Evolutionary conservation across 75 land plant species (phyloP), one percentile per base, ranked within the genome.

Genomic region (Pinus taeda): DNA sequence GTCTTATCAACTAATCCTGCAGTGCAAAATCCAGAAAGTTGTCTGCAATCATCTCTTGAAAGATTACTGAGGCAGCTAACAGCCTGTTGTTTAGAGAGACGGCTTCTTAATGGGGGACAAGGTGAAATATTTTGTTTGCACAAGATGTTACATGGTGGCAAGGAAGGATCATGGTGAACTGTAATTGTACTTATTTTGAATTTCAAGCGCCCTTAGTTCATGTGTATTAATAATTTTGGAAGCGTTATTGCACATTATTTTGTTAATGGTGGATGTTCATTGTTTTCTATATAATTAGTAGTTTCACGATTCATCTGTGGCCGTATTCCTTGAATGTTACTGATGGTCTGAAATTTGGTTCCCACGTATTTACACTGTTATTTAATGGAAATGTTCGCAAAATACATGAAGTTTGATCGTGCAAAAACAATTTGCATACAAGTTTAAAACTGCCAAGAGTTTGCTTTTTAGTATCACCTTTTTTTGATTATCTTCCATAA

Each of bases 71-170:
- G 91, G 79, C 97, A 96, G 79, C 90, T 94, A 11, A 88, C 93
- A 14, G 87, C 87, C 57, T 93, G 91, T 80, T 87, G 83, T 59
- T 77, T 83, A 66, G 93, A 87, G 77, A 90, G 81, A 74, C 75
- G 95, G 74, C 60, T 76, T 11, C 76, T 87, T 62, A 88, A 90
- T 81, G 97, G 94, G 22, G 88, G 86, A 56, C 94, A 95, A 79
- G 98, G 98, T 15, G 98, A 96, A 85, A 86, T 90, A 22, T 96
- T 93, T 75, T 73, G 85, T 72, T 79, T 96, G 78, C 93, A 88
- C 74, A 85, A 83, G 64, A 84, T 89, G 45, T 74, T 93, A 39
- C 81, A 85, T 53, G 86, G 84, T 60, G 88, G 84, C 42, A 88
- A 86, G 57, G 82, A 86, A 29, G 90, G 81, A 4, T 65, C 17